Conservation (phyloP, 192 early-diverging fungal species). For the Backusella westeae region DNA sequence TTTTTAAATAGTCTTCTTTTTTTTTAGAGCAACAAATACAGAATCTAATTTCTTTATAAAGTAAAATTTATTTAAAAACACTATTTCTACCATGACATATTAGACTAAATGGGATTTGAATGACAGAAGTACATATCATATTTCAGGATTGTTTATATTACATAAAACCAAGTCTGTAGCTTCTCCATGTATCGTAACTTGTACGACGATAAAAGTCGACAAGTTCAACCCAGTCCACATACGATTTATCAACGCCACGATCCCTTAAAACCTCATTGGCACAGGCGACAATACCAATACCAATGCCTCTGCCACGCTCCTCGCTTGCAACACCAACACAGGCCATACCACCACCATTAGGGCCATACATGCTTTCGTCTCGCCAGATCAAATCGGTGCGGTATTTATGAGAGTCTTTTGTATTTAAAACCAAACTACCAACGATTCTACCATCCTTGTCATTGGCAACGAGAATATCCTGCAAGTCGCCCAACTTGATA, state of each 20-base stretch:
- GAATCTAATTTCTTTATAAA: neutral
- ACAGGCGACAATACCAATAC: slow-evolving; percentile 34
- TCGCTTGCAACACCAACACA: slow-evolving; percentile 38
- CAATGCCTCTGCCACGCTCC: slow-evolving; percentile 35
- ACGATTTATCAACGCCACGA: slow-evolving; percentile 33
- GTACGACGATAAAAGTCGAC: slow-evolving; percentile 29
- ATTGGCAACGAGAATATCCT: slow-evolving; percentile 34
- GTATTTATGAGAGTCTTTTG: slow-evolving; percentile 23
- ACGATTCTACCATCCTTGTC: slow-evolving; percentile 27
- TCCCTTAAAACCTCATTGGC: slow-evolving; percentile 30
- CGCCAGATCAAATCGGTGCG: slow-evolving; percentile 33
- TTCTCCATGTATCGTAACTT: slow-evolving; percentile 30
- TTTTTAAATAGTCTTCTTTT: neutral
- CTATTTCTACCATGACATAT: too few species aligned
- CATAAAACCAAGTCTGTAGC: slow-evolving; percentile 1
- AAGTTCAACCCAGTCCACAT: slow-evolving; percentile 40
- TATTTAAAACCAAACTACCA: slow-evolving; percentile 20
- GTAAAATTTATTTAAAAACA: neutral
- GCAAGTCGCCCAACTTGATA: slow-evolving; percentile 31
- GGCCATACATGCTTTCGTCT: slow-evolving; percentile 22
- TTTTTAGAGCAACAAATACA: neutral
- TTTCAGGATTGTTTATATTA: neutral
- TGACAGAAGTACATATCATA: neutral
- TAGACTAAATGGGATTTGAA: neutral
- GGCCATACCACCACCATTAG: slow-evolving; percentile 36